Conservation (phyloP, 2,329 filamentous ascomycete genomes). For the Alternaria sp. region DNA sequence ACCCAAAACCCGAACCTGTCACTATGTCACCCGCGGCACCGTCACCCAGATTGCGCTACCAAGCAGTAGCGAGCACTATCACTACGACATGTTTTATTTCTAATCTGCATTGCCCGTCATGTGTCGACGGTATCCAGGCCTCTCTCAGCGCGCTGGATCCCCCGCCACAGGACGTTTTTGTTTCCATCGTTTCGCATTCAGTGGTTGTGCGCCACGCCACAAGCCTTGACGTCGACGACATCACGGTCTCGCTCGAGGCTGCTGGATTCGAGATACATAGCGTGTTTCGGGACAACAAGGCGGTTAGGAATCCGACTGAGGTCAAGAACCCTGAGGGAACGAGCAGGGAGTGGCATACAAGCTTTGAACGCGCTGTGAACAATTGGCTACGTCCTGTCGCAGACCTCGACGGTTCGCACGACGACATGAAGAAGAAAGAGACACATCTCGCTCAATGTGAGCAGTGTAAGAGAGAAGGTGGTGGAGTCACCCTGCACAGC, state of each 20-base stretch:
- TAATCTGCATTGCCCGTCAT: constrained; percentile 82
- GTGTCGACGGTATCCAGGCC: constrained; percentile 71
- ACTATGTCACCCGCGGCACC: constrained; percentile 28
- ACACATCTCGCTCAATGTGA: constrained; percentile 47
- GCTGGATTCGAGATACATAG: constrained; percentile 68
- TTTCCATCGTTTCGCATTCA: constrained; percentile 76
- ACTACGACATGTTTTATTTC: constrained; percentile 71
- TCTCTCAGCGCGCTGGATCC: constrained; percentile 61
- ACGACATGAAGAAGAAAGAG: constrained; percentile 43
- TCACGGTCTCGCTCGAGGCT: constrained; percentile 60
- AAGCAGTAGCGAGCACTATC: constrained; percentile 24
- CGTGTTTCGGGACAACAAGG: constrained; percentile 48
- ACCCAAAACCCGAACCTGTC: constrained; percentile 1
- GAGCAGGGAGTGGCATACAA: constrained; percentile 42
- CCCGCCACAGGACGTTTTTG: constrained; percentile 67
- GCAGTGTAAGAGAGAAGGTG: constrained; percentile 45
- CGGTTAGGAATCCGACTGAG: constrained; percentile 25
- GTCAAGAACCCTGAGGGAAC: constrained; percentile 22
- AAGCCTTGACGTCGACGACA: constrained; percentile 53
- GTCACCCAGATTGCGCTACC: constrained; percentile 22
- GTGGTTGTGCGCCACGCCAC: constrained; percentile 68
- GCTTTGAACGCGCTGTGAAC: constrained; percentile 48
- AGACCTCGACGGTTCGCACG: constrained; percentile 18
- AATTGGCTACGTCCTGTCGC: constrained; percentile 35
- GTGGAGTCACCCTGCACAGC: constrained; percentile 30